These are phyloP conservation scores for Citrullus mucosospermus DNA, from an alignment of 306 rosid genomes.

Conservation along the genomic window DNA sequence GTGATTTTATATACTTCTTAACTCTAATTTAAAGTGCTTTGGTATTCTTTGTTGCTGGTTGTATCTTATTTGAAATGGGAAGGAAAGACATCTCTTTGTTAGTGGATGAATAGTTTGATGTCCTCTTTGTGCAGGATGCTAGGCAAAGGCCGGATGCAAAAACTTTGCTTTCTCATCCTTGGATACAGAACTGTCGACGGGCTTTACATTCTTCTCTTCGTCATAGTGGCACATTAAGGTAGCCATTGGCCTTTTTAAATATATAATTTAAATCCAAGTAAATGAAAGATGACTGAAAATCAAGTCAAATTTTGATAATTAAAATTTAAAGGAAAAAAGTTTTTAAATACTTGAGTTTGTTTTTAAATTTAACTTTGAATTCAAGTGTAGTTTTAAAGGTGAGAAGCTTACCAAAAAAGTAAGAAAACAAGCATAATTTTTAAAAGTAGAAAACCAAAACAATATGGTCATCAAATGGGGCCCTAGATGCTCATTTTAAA, in stretches of 20 bases:
- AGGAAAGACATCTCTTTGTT: not conserved
- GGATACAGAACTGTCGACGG: slow-evolving; percentile 80
- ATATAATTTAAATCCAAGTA: not conserved
- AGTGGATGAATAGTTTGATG: not conserved
- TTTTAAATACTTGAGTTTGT: too few species aligned
- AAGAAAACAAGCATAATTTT: not conserved
- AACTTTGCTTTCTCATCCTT: slow-evolving; percentile 87
- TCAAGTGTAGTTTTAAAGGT: not conserved
- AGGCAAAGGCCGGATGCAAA: slow-evolving; percentile 99
- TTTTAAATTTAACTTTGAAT: not conserved
- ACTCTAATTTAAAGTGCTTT: not conserved
- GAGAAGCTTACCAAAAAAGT: not conserved
- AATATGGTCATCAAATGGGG: not conserved
- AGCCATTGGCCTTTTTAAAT: slow-evolving; percentile 5
- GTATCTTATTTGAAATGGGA: not conserved
- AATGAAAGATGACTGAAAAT: not conserved
- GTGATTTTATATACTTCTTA: not conserved
- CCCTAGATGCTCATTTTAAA: not conserved
- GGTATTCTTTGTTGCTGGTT: not conserved
- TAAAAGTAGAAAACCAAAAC: not conserved
- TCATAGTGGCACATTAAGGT: slow-evolving; percentile 84
- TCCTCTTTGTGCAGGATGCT: slow-evolving; percentile 64
- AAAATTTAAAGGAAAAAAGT: not conserved
- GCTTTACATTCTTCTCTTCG: slow-evolving; percentile 89
- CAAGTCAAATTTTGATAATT: not conserved